A percentile compares a stretch with the other conserved stretches of the same genome.
These are phyloP conservation scores for Carpinus fangiana DNA, from an alignment of 306 rosid genomes.

Conservation along the genomic window DNA sequence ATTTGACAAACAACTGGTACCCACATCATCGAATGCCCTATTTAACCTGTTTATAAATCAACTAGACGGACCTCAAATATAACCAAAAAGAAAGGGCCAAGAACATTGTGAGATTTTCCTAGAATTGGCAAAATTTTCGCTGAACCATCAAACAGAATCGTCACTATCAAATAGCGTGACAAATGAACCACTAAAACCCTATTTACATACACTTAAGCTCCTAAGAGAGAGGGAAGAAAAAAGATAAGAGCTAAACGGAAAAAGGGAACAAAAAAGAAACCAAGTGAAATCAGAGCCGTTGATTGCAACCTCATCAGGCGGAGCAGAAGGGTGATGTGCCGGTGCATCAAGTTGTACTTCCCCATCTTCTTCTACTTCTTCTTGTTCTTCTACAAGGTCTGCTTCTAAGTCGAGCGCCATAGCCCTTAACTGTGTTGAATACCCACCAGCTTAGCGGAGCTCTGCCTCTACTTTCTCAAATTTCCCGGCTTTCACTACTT, in stretches of 20 bases:
- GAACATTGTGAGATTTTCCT: neutral
- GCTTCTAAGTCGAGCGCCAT: conserved; percentile 52
- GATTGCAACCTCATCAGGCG: conserved; percentile 56
- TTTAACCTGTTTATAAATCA: neutral
- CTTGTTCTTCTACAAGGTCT: conserved; percentile 28
- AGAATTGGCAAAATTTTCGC: too few species aligned
- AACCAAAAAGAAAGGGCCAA: neutral
- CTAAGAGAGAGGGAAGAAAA: neutral
- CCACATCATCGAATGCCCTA: neutral
- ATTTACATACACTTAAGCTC: neutral
- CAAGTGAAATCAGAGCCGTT: conserved; percentile 1
- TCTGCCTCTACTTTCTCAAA: neutral
- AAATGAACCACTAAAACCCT: neutral
- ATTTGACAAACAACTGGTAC: neutral
- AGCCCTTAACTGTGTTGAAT: neutral
- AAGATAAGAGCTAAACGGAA: neutral
- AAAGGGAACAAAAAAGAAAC: neutral
- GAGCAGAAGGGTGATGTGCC: conserved; percentile 71
- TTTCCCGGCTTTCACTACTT: neutral
- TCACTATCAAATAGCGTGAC: neutral
- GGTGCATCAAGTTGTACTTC: conserved; percentile 29
- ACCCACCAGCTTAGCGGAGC: neutral
- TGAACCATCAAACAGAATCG: neutral
- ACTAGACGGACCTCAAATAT: neutral
- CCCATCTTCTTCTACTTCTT: conserved; percentile 14